Evolutionary conservation across 805 yeast species (phyloP), one percentile per base, ranked within the genome.

Genomic region (Candida fluviatilis): DNA sequence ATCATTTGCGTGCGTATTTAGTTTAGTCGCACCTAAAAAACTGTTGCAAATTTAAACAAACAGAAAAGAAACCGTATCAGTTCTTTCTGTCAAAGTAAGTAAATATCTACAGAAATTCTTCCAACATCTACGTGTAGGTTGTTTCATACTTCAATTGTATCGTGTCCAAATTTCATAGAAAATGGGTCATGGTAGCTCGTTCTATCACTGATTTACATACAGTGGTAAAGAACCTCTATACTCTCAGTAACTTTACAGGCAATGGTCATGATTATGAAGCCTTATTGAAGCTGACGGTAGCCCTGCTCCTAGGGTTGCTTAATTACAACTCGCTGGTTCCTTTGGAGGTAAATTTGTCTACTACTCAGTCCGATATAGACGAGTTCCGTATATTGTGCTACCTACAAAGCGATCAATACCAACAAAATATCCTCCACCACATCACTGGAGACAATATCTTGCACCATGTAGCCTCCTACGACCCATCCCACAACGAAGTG

Each of bases 171-270:
- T 21, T 21, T 21, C 24, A 21, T 6, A 21, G 24, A 21, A 21
- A 21, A 21, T 21, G 29, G 29, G 29, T 12, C 15, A 26, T 26
- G 29, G 29, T 13, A 7, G 13, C 7, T 13, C 29, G 5, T 26
- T 26, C 29, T 26, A 26, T 26, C 29, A 26, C n/a, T 26, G 29
- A 26, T 13, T 26, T 26, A 12, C 29, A 26, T 26, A 26, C 29
- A 5, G 29, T 26, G 29, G 29, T 26, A 13, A 26, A 26, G 15
- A 26, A 26, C 13, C 29, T 26, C 7, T 13, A 12, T 7, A 5
- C 13, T 6, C 29, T 26, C 15, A 26, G 15, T 13, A 13, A 5
- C 13, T 26, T 7, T 26, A 5, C 6, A 6, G 29, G 29, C n/a
- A 6, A 13, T 12, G 7, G 6, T 26, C 5, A 12, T 13, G 29